Conservation (phyloP, 352 stramenopile species). For the Phytophthora tentaculata region DNA sequence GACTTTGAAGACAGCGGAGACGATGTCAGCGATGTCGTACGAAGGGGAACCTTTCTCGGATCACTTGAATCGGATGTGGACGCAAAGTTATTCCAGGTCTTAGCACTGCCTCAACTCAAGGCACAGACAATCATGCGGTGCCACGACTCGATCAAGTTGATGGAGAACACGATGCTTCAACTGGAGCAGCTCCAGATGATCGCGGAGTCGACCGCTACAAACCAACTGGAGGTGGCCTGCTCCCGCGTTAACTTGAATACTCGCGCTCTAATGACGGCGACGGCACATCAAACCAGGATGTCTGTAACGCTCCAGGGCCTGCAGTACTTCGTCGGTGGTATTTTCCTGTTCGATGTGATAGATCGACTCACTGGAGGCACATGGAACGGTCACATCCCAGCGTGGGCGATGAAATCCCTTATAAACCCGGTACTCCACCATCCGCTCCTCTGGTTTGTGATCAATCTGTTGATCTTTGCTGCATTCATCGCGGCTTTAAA, state of each 20-base stretch:
- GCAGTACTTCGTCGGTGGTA: constrained; percentile 92
- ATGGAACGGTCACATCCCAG: constrained; percentile 91
- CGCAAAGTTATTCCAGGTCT: constrained; percentile 88
- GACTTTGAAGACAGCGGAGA: constrained; percentile 50
- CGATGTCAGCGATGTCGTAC: constrained; percentile 37
- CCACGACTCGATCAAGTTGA: constrained; percentile 96
- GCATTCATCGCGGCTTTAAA: constrained; percentile 61
- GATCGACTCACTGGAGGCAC: constrained; percentile 93
- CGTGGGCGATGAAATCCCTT: constrained; percentile 61
- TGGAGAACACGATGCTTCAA: constrained; percentile 92
- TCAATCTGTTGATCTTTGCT: constrained; percentile 90
- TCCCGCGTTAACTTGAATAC: constrained; percentile 91
- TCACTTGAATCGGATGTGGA: constrained; percentile 46
- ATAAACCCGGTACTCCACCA: constrained; percentile 54
- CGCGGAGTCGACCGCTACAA: constrained; percentile 89
- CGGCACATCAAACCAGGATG: constrained; percentile 70
- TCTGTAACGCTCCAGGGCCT: constrained; percentile 86
- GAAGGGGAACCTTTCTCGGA: constrained; percentile 19
- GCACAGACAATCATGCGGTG: constrained; percentile 93
- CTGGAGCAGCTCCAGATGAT: constrained; percentile 96
- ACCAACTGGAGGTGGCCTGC: constrained; percentile 90
- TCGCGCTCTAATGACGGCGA: constrained; percentile 83
- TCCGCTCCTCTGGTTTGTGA: constrained; percentile 84
- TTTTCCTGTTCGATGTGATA: constrained; percentile 95
- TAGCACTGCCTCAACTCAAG: constrained; percentile 90